Conservation (phyloP, 768 basidiomycete species). For the Lactarius evosmus region DNA sequence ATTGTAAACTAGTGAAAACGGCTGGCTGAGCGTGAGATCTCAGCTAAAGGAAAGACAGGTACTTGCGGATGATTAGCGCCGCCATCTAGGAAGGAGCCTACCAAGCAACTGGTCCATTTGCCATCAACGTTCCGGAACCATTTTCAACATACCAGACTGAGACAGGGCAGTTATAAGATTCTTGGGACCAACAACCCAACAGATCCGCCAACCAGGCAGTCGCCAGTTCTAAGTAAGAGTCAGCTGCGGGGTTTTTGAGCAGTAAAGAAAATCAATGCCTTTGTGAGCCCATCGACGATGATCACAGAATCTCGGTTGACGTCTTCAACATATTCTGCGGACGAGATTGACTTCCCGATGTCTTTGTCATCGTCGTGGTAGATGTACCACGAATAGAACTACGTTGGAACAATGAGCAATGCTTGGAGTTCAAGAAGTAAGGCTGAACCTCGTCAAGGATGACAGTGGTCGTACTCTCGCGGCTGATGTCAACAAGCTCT, state of each 20-base stretch:
- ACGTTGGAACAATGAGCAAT: constrained; percentile 14
- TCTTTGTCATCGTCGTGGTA: constrained; percentile 78
- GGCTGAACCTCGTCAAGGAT: constrained; percentile 72
- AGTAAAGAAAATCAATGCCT: constrained; percentile 44
- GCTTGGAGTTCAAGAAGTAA: not conserved
- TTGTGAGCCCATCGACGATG: constrained; percentile 90
- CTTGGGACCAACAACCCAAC: constrained; percentile 92
- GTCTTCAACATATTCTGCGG: constrained; percentile 80
- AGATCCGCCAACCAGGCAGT: constrained; percentile 91
- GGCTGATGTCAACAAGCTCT: constrained; percentile 68
- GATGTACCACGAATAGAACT: constrained; percentile 97
- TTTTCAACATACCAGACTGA: constrained; percentile 60
- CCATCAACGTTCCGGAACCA: not conserved
- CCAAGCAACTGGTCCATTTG: not conserved
- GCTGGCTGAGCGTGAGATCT: constrained; percentile 4
- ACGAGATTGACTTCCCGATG: constrained; percentile 74
- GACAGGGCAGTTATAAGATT: constrained; percentile 84
- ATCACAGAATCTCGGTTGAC: constrained; percentile 84
- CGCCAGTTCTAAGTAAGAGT: constrained; percentile 74
- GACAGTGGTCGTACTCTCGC: constrained; percentile 71
- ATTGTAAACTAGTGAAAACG: constrained; percentile 59
- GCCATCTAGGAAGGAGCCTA: constrained; percentile 88
- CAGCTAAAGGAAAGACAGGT: not conserved
- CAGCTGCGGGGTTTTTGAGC: constrained; percentile 18
- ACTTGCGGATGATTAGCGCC: constrained; percentile 90